phyloP scores from a whole-genome alignment of 768 basidiomycete genomes.

The Lentinula guzmanii region DNA sequence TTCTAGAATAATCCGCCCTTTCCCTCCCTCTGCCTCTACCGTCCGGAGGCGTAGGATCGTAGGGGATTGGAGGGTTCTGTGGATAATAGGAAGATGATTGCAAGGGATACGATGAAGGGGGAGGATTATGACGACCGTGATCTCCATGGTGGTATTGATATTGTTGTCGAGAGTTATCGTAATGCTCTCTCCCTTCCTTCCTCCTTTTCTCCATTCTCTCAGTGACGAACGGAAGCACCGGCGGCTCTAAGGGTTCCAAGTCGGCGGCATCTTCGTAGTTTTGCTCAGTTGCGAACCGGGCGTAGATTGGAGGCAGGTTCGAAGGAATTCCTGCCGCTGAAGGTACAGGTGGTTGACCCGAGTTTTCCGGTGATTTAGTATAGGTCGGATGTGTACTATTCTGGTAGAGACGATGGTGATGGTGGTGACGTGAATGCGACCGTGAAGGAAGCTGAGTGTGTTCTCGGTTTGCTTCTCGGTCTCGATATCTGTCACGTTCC shows the following conservation, averaged over 20 bases:
- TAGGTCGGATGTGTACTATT: neutral
- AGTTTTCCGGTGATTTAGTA: neutral
- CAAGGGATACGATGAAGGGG: neutral
- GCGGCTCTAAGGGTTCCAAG: neutral
- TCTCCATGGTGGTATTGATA: neutral
- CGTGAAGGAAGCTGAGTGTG: neutral
- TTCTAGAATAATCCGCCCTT: neutral
- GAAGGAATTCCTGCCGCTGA: neutral
- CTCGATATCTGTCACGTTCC: no score
- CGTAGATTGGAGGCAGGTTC: neutral
- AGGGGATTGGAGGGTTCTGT: neutral
- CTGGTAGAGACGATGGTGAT: neutral
- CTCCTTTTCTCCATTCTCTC: neutral
- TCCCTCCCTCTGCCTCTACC: neutral
- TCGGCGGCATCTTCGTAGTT: neutral
- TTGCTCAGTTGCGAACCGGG: neutral
- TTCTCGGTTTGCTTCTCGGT: neutral
- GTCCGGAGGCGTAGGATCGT: neutral
- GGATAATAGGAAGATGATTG: neutral
- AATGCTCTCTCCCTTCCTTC: neutral
- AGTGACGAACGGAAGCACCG: neutral
- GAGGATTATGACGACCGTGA: neutral
- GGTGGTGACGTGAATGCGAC: neutral
- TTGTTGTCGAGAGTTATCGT: neutral
- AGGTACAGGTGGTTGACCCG: neutral